Base-by-base conservation (phyloP, 768 basidiomycete species). In the Boletus sensibilis region DNA sequence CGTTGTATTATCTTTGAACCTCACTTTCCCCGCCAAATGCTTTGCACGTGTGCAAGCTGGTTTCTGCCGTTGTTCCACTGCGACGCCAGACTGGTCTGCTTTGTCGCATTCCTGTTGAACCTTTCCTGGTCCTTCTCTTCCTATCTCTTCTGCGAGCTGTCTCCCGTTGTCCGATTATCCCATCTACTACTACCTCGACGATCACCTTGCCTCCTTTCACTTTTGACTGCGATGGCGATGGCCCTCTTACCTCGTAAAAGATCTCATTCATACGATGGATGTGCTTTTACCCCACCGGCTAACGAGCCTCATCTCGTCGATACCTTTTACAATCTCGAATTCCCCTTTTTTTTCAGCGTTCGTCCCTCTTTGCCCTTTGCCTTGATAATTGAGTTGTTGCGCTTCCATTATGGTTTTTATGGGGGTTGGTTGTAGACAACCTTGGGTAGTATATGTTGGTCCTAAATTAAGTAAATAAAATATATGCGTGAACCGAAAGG, bases 251-350 rank as follows among this genome's bases (percentile, higher is more conserved):
- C 55, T 41, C 21, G 56, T 64, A 53, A 66, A 72, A 58, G 62
- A 52, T 41, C 1, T 25, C 62, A 52, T 53, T 53, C 54, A 53
- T 50, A 33, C 33, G 25, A 53, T 56, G 68, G 53, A 60, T 58
- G 56, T 55, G 53, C 61, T 71, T 69, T 66, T 52, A 64, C 65
- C 14, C 40, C 53, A 61, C 70, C 59, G 68, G 66, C 44, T 50
- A 73, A 71, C 70, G 70, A 73, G 70, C 72, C 72, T 72, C 70
- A 60, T 59, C 70, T 71, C 70, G 70, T 71, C 55, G 58, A 71
- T 71, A 71, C 70, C 70, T 59, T 57, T 56, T 33, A 16, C 5
- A 18, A 23, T 43, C 35, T 43, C 47, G 43, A 35, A 29, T 11
- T 31, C 2, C 10, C 6, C 2, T 34, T 47, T 57, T 39, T 39